Base-by-base conservation (phyloP, 768 basidiomycete species). In the Collybiopsis luxurians region DNA sequence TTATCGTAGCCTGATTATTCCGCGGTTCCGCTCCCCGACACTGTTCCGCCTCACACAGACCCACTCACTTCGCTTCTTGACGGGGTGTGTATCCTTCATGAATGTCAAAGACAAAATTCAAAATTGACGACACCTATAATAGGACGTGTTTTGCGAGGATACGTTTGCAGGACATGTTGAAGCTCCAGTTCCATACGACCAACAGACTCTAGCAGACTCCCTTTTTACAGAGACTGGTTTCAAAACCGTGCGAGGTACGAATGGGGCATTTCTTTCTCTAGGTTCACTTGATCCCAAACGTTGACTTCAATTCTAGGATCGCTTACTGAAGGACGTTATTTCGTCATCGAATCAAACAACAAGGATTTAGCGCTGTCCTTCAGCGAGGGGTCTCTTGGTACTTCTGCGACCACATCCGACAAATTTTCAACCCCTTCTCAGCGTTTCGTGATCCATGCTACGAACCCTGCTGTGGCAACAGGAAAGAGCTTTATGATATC, bases 141-240 rank as follows among this genome's bases (percentile, higher is more conserved):
- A 56, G 55, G 45, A 46, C 15, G 44, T 36, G 36, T 46, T 56
- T 36, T 57, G 56, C 28, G 56, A 50, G 26, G 7, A 43, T 27
- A 30, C 45, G 26, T 57, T 57, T 27, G 28, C 34, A 23, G 56
- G 40, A 12, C n/a, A 31, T 21, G 23, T 55, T 55, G 23, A 51
- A 31, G 31, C 56, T 4, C 47, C 56, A n/a, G 19, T 57, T 26
- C 56, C 56, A 7, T 51, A 57, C 24, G 56, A 48, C 5, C 24
- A 57, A 4, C 47, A 57, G 26, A 57, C 38, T 13, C 31, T 15
- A 43, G 38, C 19, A 43, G 36, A 43, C 13, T 28, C 49, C 3
- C 31, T 57, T 19, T 57, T 57, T 21, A 57, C 56, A 5, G 56
- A 57, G 27, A 49, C 30, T n/a, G 56, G 56, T 12, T 57, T 51